phyloP scores from a whole-genome alignment of 1,139 yeast genomes.

The Scheffersomyces segobiensis region DNA sequence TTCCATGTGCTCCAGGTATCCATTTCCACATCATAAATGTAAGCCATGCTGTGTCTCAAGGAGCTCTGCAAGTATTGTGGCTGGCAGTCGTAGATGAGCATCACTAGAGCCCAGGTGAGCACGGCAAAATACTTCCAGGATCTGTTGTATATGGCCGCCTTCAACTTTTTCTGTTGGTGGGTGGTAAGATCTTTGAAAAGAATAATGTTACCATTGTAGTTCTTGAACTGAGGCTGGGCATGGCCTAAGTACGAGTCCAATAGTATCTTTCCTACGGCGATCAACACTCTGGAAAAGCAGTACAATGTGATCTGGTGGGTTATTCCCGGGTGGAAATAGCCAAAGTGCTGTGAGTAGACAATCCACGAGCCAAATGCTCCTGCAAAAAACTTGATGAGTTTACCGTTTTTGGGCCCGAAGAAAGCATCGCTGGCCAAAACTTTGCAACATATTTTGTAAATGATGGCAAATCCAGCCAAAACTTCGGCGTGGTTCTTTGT shows the following conservation, averaged over 20 bases:
- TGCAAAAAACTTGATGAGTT: constrained; percentile 52
- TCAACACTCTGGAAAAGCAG: constrained; percentile 57
- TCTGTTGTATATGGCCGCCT: constrained; percentile 34
- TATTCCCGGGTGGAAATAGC: constrained; percentile 49
- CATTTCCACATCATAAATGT: constrained; percentile 60
- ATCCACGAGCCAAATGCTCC: constrained; percentile 66
- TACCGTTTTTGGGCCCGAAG: constrained; percentile 32
- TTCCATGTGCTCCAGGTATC: constrained; percentile 45
- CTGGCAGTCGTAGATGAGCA: constrained; percentile 68
- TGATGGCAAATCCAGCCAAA: constrained; percentile 64
- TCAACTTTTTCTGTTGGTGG: constrained; percentile 36
- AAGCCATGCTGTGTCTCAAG: constrained; percentile 70
- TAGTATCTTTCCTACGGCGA: constrained; percentile 53
- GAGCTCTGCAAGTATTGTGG: constrained; percentile 66
- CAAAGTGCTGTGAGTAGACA: constrained; percentile 62
- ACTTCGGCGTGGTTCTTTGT: constrained; percentile 68
- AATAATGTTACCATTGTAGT: constrained; percentile 21
- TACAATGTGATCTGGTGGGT: constrained; percentile 62
- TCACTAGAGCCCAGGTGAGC: constrained; percentile 73
- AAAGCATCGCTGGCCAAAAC: constrained; percentile 34
- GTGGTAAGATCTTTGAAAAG: constrained; percentile 30
- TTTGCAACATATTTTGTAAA: constrained; percentile 50
- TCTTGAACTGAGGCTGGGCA: constrained; percentile 34
- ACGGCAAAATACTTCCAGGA: constrained; percentile 71
- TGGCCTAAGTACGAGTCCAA: constrained; percentile 40